A percentile compares a stretch with the other conserved stretches of the same genome.
phyloP scores from a whole-genome alignment of 768 basidiomycete genomes.

The Tricholoma terreum region DNA sequence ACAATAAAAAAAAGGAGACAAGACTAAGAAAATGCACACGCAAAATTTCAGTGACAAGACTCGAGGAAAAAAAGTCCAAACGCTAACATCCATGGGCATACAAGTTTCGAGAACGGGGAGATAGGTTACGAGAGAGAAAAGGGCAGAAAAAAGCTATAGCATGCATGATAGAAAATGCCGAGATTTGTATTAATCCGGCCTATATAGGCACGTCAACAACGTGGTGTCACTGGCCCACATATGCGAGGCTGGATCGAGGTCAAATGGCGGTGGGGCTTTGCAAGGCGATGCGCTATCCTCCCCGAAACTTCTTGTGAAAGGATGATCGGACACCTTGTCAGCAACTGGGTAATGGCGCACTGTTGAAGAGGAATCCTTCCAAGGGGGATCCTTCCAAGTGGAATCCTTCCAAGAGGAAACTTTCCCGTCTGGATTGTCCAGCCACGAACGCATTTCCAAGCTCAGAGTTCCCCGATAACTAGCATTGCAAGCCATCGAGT shows the following conservation, averaged over 20 bases:
- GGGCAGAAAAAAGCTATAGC: not conserved
- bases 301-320: not conserved
- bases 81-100: not conserved
- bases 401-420: not conserved
- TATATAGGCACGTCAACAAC: not conserved
- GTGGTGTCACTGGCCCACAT: not conserved
- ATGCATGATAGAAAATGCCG: not conserved
- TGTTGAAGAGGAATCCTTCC: not conserved
- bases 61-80: not conserved
- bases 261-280: not conserved
- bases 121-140: not conserved
- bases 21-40: not conserved
- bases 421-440: constrained; percentile 9
- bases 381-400: too few relatives aligned
- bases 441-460: constrained; percentile 23
- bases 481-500: constrained; percentile 22
- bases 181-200: not conserved
- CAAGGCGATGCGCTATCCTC: not conserved
- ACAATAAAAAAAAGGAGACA: not conserved
- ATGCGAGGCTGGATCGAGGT: not conserved
- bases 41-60: not conserved
- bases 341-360: not conserved
- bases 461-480: constrained; percentile 9
- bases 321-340: not conserved
- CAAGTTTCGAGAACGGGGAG: not conserved